Percentiles rank a stretch among this genome's conserved stretches.
phyloP scores from a whole-genome alignment of 2,329 filamentous ascomycete genomes.

The Bisporella sp. region DNA sequence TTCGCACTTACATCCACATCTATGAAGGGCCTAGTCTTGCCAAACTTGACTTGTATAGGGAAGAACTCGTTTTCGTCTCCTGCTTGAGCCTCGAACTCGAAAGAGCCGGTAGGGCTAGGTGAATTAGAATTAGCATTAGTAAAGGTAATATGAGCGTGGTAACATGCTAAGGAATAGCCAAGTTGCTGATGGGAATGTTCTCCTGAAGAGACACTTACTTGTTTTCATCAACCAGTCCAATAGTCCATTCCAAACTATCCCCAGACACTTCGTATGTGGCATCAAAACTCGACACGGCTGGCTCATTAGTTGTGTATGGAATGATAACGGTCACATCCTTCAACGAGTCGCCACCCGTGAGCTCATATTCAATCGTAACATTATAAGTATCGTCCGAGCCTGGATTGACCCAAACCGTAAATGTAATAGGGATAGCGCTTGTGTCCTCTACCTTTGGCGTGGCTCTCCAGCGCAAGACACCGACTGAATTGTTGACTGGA shows the following conservation, averaged over 20 bases:
- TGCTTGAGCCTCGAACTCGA: constrained; percentile 90
- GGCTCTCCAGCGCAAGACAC: constrained; percentile 87
- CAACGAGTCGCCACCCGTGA: constrained; percentile 71
- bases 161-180: not conserved
- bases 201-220: constrained; percentile 36
- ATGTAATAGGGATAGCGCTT: constrained; percentile 81
- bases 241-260: constrained; percentile 88
- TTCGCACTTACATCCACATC: constrained; percentile 78
- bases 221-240: constrained; percentile 76
- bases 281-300: constrained; percentile 86
- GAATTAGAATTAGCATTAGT: not conserved
- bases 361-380: constrained; percentile 92
- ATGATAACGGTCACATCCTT: constrained; percentile 84
- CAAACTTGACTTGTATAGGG: constrained; percentile 90
- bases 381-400: constrained; percentile 73
- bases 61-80: constrained; percentile 93
- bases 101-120: constrained; percentile 65
- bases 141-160: not conserved
- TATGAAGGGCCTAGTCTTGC: constrained; percentile 77
- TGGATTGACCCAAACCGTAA: constrained; percentile 97
- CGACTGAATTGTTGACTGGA: constrained; percentile 88
- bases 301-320: constrained; percentile 79
- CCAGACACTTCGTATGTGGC: constrained; percentile 90
- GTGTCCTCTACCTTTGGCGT: constrained; percentile 74
- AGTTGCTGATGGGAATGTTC: not conserved